Evolutionary conservation across 306 rosid species (phyloP), one percentile per base, ranked within the genome.

Genomic region (Quercus berberidifolia): DNA sequence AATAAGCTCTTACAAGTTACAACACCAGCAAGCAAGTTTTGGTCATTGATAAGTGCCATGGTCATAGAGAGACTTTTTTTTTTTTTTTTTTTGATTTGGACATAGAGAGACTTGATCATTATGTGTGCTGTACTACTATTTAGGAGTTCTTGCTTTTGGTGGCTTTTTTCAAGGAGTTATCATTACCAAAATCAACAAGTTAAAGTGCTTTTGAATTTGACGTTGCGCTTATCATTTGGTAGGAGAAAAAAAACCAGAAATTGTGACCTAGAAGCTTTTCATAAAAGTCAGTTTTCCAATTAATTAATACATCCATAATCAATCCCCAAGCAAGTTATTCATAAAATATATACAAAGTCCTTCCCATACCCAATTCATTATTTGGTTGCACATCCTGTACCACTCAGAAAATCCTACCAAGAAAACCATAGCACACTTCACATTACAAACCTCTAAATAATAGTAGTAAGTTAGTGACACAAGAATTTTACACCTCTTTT

Each of bases 281-380:
- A 8, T 6, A 52, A 6, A 56, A 65, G 83, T 82, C 88, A 85
- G 81, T 71, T 65, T 78, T 74, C 73, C 1, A 11, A 79, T 78
- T 79, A 55, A 79, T 38, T 76, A 41, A 75, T 65, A 54, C 79
- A 11, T 12, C 75, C 71, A 69, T 60, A 26, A 19, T 67, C 26
- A 28, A 68, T 75, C 75, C 67, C 71, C 76, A 81, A 74, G 78
- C 83, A 73, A 69, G 28, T 54, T 20, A 6, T 67, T 3, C 23
- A 20, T 21, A 69, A 14, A 41, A 11, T 49, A 49, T 49, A 13
- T 49, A 49, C 5, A 3, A 9, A 58, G 30, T 13, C 69, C 26
- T 62, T 26, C 26, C 19, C 10, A 65, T 7, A 33, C 38, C 72
- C 72, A 67, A 19, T 67, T 65, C 71, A 30, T 30, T 30, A 59